A percentile compares a stretch with the other conserved stretches of the same genome.
Conservation (phyloP, 2,329 filamentous ascomycete species). For the Phialophora macrospora region DNA sequence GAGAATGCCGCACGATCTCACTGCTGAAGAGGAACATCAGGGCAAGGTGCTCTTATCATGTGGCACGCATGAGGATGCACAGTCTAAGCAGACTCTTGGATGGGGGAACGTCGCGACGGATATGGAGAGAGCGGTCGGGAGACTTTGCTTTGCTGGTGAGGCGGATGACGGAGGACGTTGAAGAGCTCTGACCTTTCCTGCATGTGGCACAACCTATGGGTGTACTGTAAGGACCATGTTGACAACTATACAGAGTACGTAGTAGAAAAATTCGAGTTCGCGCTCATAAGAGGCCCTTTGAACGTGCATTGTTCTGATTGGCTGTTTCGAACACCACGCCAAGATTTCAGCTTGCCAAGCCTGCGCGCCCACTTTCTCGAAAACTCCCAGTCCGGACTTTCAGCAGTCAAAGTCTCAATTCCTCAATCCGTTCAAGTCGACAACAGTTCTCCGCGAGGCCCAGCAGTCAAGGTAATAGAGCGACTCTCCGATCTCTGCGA, state of each 20-base stretch:
- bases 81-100: slow-evolving; percentile 20
- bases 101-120: slow-evolving; percentile 31
- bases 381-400: slow-evolving; percentile 14
- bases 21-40: slow-evolving; percentile 26
- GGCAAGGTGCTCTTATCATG: slow-evolving; percentile 27
- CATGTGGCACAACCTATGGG: not conserved
- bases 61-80: slow-evolving; percentile 11
- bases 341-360: slow-evolving; percentile 33
- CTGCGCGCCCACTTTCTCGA: slow-evolving; percentile 32
- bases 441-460: slow-evolving; percentile 26
- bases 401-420: not conserved
- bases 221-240: not conserved
- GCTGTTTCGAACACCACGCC: slow-evolving; percentile 9
- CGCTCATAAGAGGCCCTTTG: not conserved
- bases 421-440: not conserved
- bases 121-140: slow-evolving; percentile 27
- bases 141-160: slow-evolving; percentile 27
- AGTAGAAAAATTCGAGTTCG: not conserved
- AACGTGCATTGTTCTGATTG: slow-evolving; percentile 10
- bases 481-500: not conserved
- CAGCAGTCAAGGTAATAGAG: slow-evolving; percentile 36
- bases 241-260: not conserved
- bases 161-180: not conserved
- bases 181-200: not conserved
- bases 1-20: slow-evolving; percentile 15